A percentile compares a stretch with the other conserved stretches of the same genome.
These are phyloP conservation scores for Thalassiosira ordinaria DNA, from an alignment of 352 stramenopile species.

Conservation along the genomic window DNA sequence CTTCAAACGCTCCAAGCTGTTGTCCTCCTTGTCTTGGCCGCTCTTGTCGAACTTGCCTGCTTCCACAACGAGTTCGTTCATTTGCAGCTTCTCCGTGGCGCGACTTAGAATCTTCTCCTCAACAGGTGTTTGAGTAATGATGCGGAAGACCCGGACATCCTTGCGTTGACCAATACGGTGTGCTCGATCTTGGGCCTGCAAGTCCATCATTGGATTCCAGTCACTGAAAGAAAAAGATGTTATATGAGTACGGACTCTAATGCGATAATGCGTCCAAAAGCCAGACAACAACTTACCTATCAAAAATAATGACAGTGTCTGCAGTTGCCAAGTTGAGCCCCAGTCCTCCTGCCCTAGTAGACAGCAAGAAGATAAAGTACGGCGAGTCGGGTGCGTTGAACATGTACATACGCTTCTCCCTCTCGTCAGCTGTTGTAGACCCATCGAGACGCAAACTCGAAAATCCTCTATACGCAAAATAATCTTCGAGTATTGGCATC, in stretches of 20 bases:
- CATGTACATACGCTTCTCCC: constrained; percentile 93
- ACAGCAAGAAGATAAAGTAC: constrained; percentile 98
- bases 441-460: constrained; percentile 93
- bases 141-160: constrained; percentile 95
- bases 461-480: constrained; percentile 90
- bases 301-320: constrained; percentile 99
- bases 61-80: constrained; percentile 87
- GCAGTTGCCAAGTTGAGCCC: constrained; percentile 97
- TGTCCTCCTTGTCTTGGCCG: constrained; percentile 78
- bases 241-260: not conserved
- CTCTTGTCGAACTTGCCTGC: constrained; percentile 88
- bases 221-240: constrained; percentile 87
- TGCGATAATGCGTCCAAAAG: not conserved
- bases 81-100: constrained; percentile 97
- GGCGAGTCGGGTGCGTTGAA: constrained; percentile 96
- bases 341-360: constrained; percentile 95
- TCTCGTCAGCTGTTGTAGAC: constrained; percentile 87
- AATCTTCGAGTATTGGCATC: constrained; percentile 99
- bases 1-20: constrained; percentile 82
- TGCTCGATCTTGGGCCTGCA: constrained; percentile 97
- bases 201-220: constrained; percentile 96
- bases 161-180: constrained; percentile 99
- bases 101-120: constrained; percentile 99
- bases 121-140: constrained; percentile 97
- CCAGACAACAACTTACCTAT: too few relatives aligned